A percentile compares a stretch with the other conserved stretches of the same genome.
phyloP scores from a whole-genome alignment of 495 filamentous ascomycete genomes.

The Eremomyces bilateralis region DNA sequence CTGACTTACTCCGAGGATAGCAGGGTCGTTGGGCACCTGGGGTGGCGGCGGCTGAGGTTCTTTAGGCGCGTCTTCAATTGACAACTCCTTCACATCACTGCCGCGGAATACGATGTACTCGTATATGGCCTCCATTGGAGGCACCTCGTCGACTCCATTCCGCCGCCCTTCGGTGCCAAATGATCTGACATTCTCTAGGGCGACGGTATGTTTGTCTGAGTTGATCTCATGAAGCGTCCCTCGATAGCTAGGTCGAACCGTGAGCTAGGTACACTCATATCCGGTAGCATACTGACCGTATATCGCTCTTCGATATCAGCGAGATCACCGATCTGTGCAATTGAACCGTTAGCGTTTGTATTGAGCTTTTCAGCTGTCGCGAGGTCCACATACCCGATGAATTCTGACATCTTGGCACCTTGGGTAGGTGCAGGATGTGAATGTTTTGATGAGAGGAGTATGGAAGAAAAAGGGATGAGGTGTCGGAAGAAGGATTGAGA shows the following conservation, averaged over 20 bases:
- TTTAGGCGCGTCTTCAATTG: conserved; percentile 64
- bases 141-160: conserved; percentile 57
- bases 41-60: conserved; percentile 47
- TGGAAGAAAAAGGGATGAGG: neutral
- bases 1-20: conserved; percentile 82
- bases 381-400: conserved; percentile 30
- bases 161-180: conserved; percentile 84
- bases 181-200: conserved; percentile 81
- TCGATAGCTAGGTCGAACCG: conserved; percentile 45
- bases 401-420: conserved; percentile 41
- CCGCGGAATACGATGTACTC: conserved; percentile 99
- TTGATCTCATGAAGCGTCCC: conserved; percentile 95
- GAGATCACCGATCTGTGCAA: conserved; percentile 47
- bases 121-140: conserved; percentile 65
- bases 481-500: neutral
- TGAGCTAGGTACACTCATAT: conserved; percentile 3
- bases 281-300: conserved; percentile 39
- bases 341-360: neutral
- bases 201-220: conserved; percentile 86
- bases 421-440: too few species aligned
- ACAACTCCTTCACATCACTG: conserved; percentile 94
- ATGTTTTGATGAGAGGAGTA: conserved; percentile 1
- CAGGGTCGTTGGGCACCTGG: conserved; percentile 79
- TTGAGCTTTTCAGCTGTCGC: conserved; percentile 3
- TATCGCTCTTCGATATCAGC: conserved; percentile 91